Conservation (phyloP, 371 early-diverging fungal genomes). For the Syncephalis plumigaleata region DNA sequence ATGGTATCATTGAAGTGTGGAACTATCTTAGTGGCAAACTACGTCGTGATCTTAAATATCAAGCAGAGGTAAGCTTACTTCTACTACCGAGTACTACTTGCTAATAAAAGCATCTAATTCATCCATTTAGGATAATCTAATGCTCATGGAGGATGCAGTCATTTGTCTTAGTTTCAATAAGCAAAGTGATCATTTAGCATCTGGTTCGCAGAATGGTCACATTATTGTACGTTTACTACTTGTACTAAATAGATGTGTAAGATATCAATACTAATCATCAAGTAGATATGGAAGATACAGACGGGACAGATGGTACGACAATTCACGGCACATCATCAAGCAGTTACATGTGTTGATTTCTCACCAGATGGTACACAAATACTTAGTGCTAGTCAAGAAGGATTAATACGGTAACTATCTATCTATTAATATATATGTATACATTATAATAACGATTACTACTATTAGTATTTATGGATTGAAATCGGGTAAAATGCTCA, state of each 20-base stretch:
- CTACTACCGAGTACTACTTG: too few species aligned
- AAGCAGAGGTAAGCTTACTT: conserved; percentile 46
- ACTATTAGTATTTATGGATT: conserved; percentile 54
- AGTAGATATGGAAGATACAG: conserved; percentile 54
- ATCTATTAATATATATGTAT: too few species aligned
- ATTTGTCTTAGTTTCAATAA: conserved; percentile 53
- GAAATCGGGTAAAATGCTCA: conserved; percentile 70
- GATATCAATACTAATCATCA: not conserved
- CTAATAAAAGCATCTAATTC: too few species aligned
- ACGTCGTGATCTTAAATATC: conserved; percentile 73
- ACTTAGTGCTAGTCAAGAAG: conserved; percentile 65
- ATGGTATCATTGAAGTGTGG: conserved; percentile 93
- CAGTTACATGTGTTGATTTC: conserved; percentile 63
- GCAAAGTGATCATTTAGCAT: conserved; percentile 62
- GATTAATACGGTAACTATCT: conserved; percentile 31
- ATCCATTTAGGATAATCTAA: conserved; percentile 59
- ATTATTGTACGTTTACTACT: conserved; percentile 33
- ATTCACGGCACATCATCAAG: conserved; percentile 69
- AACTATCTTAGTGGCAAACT: conserved; percentile 77
- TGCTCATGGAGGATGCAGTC: conserved; percentile 82
- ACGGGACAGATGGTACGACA: conserved; percentile 56
- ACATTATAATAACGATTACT: too few species aligned
- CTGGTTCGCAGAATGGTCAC: conserved; percentile 72
- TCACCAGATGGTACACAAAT: conserved; percentile 55
- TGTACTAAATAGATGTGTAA: not conserved